A percentile compares a stretch with the other conserved stretches of the same genome.
Evolutionary conservation across 1,284 basidiomycete species (phyloP).

Genomic region (Gomphus sp.): DNA sequence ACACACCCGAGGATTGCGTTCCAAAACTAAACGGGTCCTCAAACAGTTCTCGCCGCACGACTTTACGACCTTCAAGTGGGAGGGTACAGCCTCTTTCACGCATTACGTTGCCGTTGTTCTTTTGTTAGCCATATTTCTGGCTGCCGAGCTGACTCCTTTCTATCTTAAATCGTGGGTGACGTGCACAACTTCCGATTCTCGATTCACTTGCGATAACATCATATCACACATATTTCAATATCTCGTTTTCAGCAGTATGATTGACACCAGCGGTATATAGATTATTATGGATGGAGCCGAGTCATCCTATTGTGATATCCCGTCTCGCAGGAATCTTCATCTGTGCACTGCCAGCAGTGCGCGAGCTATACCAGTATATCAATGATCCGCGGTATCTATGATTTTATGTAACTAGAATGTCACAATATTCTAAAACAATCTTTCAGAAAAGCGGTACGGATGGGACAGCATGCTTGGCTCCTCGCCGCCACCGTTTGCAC

Average conservation of each 20-base stretch:
- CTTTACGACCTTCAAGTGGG: constrained; percentile 83
- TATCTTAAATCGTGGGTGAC: constrained; percentile 50
- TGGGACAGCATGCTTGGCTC: constrained; percentile 83
- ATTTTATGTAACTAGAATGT: not conserved
- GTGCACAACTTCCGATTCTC: not conserved
- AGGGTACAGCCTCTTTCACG: constrained; percentile 64
- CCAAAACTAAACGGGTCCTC: constrained; percentile 67
- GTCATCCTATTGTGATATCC: constrained; percentile 71
- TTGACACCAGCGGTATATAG: constrained; percentile 38
- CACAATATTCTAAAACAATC: not conserved
- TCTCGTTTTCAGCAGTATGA: not conserved
- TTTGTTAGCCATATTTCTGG: constrained; percentile 69
- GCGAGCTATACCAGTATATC: constrained; percentile 73
- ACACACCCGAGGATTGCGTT: constrained; percentile 63
- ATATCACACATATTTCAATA: not conserved
- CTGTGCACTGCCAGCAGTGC: constrained; percentile 71
- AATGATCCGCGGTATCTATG: constrained; percentile 60
- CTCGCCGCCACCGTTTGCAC: constrained; percentile 73
- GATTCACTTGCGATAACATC: not conserved
- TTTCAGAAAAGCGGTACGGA: constrained; percentile 59
- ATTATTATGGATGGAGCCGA: constrained; percentile 80
- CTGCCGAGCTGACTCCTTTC: constrained; percentile 76
- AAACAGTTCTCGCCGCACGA: constrained; percentile 80
- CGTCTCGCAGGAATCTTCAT: constrained; percentile 69
- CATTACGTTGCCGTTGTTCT: constrained; percentile 69